phyloP scores from a whole-genome alignment of 176 grass and related monocot genomes.

The Luzula sylvatica region DNA sequence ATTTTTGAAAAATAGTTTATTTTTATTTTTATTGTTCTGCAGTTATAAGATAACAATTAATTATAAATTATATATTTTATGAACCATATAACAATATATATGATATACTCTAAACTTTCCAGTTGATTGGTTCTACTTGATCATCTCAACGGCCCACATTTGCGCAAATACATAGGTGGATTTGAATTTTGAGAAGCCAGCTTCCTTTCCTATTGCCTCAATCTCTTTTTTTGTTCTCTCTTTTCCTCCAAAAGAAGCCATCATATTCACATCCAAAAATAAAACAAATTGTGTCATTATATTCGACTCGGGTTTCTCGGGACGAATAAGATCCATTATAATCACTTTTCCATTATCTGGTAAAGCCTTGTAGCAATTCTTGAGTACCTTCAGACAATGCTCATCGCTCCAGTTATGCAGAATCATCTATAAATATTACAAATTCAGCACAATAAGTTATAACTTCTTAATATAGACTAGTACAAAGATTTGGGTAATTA shows the following conservation, averaged over 20 bases:
- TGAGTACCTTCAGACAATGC: conserved; percentile 20
- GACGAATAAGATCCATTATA: conserved; percentile 1
- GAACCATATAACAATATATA: no score
- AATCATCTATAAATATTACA: conserved; percentile 8
- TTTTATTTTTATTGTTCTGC: no score
- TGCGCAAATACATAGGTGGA: conserved; percentile 3
- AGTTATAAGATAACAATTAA: no score
- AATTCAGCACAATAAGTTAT: no score
- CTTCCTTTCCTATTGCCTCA: background rate
- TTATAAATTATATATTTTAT: no score
- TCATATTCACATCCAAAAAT: conserved; percentile 1
- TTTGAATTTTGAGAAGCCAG: conserved; percentile 11
- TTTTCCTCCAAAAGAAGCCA: conserved; percentile 17
- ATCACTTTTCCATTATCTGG: conserved; percentile 24
- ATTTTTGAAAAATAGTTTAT: no score
- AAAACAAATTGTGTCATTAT: background rate
- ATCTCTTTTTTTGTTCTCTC: conserved; percentile 30
- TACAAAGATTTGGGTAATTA: no score
- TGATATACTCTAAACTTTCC: no score
- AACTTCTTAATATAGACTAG: no score
- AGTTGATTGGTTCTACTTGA: no score
- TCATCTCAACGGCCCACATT: conserved; percentile 18
- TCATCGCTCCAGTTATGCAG: conserved; percentile 22
- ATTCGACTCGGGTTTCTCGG: background rate
- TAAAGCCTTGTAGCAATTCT: conserved; percentile 24